phyloP scores from a whole-genome alignment of 2,329 filamentous ascomycete species.

The Paraphaeosphaeria minitans region DNA sequence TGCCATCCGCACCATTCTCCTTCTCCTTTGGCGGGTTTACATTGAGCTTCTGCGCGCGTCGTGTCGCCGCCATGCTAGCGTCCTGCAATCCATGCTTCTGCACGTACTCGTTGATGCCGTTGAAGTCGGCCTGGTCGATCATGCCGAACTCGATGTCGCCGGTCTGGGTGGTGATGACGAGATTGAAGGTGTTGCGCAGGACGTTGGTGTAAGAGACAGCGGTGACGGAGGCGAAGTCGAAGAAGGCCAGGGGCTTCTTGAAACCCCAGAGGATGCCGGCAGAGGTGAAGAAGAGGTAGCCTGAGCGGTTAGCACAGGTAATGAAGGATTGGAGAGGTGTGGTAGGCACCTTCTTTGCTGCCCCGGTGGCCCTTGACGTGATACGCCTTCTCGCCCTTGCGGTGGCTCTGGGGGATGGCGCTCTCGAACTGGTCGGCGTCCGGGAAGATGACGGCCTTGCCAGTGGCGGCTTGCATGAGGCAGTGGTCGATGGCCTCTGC shows the following conservation, averaged over 20 bases:
- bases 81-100: slow-evolving; percentile 66
- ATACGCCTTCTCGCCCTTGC: slow-evolving; percentile 66
- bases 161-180: slow-evolving; percentile 59
- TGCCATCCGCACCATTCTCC: slow-evolving; percentile 28
- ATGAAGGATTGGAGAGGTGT: not conserved
- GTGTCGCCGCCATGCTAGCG: slow-evolving; percentile 64
- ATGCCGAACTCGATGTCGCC: slow-evolving; percentile 68
- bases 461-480: slow-evolving; percentile 50
- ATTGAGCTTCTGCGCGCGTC: slow-evolving; percentile 65
- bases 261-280: slow-evolving; percentile 68
- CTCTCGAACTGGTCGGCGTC: slow-evolving; percentile 64
- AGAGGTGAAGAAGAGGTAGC: slow-evolving; percentile 67
- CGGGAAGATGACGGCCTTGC: slow-evolving; percentile 58
- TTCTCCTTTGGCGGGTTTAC: slow-evolving; percentile 47
- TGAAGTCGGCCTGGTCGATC: slow-evolving; percentile 68
- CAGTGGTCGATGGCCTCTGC: slow-evolving; percentile 51
- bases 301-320: slow-evolving; percentile 43
- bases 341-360: slow-evolving; percentile 63
- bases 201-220: slow-evolving; percentile 68
- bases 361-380: slow-evolving; percentile 68
- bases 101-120: slow-evolving; percentile 66
- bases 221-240: slow-evolving; percentile 63
- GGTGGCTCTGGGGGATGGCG: slow-evolving; percentile 63
- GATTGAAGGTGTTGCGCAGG: slow-evolving; percentile 69
- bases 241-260: slow-evolving; percentile 68